Evolutionary conservation across 75 land plant genomes (phyloP).

Genomic region (Picea glauca): DNA sequence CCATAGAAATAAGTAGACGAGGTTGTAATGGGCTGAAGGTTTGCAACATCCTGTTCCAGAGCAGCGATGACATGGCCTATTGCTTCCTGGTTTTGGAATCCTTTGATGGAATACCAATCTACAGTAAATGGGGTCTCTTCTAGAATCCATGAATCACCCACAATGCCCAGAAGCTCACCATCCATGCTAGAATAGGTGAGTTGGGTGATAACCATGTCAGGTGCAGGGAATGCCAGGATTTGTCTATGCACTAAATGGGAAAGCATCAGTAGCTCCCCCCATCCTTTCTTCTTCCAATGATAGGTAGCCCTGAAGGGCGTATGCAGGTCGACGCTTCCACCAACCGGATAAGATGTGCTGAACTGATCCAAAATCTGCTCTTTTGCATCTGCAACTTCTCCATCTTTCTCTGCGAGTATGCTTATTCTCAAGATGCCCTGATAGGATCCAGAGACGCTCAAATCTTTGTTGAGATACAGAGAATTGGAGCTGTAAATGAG

Average conservation of each 20-base stretch:
- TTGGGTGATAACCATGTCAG: not conserved
- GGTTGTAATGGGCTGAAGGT: conserved; percentile 33
- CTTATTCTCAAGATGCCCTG: conserved; percentile 19
- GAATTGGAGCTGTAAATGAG: conserved; percentile 10
- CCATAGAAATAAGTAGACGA: conserved; percentile 83
- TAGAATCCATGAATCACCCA: conserved; percentile 29
- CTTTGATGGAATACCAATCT: conserved; percentile 58
- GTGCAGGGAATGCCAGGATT: not conserved
- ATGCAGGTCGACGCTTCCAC: conserved; percentile 13
- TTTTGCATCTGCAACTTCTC: not conserved
- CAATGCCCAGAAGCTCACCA: conserved; percentile 22
- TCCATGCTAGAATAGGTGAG: conserved; percentile 23
- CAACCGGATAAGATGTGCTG: conserved; percentile 21
- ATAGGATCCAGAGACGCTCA: conserved; percentile 1
- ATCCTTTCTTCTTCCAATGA: conserved; percentile 18
- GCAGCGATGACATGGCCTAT: conserved; percentile 33
- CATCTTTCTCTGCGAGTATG: conserved; percentile 2
- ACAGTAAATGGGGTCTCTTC: conserved; percentile 11
- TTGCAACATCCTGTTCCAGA: conserved; percentile 44
- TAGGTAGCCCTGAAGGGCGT: conserved; percentile 16
- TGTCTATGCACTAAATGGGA: conserved; percentile 22
- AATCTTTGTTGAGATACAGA: conserved; percentile 5
- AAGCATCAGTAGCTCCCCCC: conserved; percentile 31
- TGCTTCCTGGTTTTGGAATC: conserved; percentile 29
- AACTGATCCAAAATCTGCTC: conserved; percentile 19